Evolutionary conservation across 768 basidiomycete genomes (phyloP).

Genomic region (Xanthoconium stramineum): DNA sequence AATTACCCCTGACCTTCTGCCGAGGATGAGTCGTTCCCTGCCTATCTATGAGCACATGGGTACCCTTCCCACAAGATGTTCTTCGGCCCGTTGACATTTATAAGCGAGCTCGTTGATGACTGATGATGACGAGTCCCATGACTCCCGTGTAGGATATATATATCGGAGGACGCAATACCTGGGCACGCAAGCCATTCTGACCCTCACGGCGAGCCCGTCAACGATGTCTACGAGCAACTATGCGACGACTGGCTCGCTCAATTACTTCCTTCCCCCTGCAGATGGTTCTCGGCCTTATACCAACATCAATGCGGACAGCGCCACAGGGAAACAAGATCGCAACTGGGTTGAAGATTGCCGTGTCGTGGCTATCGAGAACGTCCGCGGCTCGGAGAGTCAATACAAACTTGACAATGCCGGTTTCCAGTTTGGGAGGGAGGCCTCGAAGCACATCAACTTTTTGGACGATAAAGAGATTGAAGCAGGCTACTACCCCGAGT

Average conservation of each 20-base stretch:
- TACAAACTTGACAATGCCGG: constrained; percentile 34
- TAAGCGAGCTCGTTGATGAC: too few species aligned
- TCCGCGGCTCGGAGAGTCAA: constrained; percentile 33
- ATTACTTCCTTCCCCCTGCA: constrained; percentile 15
- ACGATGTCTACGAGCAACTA: constrained; percentile 15
- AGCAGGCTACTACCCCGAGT: constrained; percentile 40
- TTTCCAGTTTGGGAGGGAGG: constrained; percentile 32
- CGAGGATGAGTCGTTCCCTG: too few species aligned
- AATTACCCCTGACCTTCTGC: too few species aligned
- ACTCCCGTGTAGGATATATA: constrained; percentile 24
- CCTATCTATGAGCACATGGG: too few species aligned
- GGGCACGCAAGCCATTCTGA: constrained; percentile 4
- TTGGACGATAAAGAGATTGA: constrained; percentile 34
- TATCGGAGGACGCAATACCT: constrained; percentile 12
- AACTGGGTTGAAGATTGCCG: constrained; percentile 23
- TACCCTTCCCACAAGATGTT: too few species aligned
- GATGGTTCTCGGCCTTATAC: constrained; percentile 19
- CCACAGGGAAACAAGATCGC: constrained; percentile 5
- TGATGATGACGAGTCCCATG: background rate
- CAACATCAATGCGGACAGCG: constrained; percentile 17
- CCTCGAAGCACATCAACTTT: constrained; percentile 31
- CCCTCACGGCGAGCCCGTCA: background rate
- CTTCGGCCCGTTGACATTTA: too few species aligned
- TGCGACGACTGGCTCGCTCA: constrained; percentile 17
- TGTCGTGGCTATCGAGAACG: constrained; percentile 28